Evolutionary conservation across 768 basidiomycete genomes (phyloP).

Genomic region (Leccinum subgranulosum): DNA sequence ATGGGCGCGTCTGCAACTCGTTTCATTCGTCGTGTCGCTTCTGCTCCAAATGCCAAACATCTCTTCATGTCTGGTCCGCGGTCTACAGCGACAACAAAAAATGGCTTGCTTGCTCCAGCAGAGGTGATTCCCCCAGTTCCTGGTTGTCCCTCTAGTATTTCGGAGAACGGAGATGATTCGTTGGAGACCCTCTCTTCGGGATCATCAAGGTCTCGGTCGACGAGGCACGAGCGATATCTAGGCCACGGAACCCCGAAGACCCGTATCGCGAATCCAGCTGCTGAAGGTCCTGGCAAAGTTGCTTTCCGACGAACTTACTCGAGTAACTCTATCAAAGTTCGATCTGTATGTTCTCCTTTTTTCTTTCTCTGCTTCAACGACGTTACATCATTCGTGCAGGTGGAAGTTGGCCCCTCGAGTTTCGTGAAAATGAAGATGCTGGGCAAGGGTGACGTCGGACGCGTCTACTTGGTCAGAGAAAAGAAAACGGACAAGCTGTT

Average conservation of each 20-base stretch:
- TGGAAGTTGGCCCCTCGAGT: conserved; percentile 91
- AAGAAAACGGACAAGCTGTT: conserved; percentile 96
- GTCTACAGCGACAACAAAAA: conserved; percentile 61
- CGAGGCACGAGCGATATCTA: conserved; percentile 38
- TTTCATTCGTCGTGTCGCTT: conserved; percentile 93
- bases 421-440: conserved; percentile 97
- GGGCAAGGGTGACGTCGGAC: conserved; percentile 98
- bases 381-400: conserved; percentile 41
- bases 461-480: conserved; percentile 96
- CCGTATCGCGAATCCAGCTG: conserved; percentile 43
- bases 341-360: conserved; percentile 53
- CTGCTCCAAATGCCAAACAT: conserved; percentile 94
- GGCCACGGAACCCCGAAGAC: conserved; percentile 34
- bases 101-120: conserved; percentile 74
- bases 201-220: conserved; percentile 58
- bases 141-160: conserved; percentile 42
- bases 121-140: conserved; percentile 58
- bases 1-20: conserved; percentile 77
- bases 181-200: conserved; percentile 76
- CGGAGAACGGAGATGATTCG: conserved; percentile 64
- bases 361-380: not conserved
- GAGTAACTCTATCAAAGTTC: conserved; percentile 94
- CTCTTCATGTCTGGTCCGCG: conserved; percentile 68
- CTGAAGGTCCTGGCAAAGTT: conserved; percentile 54
- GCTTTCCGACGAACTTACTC: conserved; percentile 95